Conservation (phyloP, 306 rosid genomes). For the Rubus idaeus region DNA sequence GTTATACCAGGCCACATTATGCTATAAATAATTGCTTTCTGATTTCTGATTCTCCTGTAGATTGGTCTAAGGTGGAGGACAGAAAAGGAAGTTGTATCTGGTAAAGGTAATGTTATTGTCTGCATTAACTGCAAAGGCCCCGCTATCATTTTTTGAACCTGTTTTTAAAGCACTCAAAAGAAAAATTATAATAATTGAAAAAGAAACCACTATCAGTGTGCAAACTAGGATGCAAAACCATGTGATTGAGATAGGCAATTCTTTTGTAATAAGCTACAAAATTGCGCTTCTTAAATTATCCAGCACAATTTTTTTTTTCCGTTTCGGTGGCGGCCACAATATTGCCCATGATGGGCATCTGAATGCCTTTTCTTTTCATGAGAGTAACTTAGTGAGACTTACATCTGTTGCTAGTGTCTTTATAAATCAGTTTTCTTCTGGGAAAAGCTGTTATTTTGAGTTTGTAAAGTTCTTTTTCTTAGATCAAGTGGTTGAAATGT, state of each 20-base stretch:
- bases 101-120: constrained; percentile 61
- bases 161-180: too few relatives aligned
- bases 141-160: background rate
- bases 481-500: background rate
- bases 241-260: background rate
- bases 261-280: background rate
- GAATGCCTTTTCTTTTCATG: background rate
- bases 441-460: background rate
- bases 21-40: background rate
- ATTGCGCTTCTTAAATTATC: background rate
- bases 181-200: too few relatives aligned
- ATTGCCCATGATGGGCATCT: background rate
- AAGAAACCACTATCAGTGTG: background rate
- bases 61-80: constrained; percentile 98
- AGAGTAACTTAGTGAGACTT: background rate
- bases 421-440: background rate
- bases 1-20: background rate
- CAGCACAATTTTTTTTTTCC: background rate
- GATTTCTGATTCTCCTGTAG: constrained; percentile 36
- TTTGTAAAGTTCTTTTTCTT: background rate
- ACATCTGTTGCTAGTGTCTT: background rate
- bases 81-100: constrained; percentile 87
- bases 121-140: background rate
- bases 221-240: background rate
- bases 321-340: background rate